phyloP scores from a whole-genome alignment of 2,329 filamentous ascomycete species.

The Chrysoporthe puriensis region DNA sequence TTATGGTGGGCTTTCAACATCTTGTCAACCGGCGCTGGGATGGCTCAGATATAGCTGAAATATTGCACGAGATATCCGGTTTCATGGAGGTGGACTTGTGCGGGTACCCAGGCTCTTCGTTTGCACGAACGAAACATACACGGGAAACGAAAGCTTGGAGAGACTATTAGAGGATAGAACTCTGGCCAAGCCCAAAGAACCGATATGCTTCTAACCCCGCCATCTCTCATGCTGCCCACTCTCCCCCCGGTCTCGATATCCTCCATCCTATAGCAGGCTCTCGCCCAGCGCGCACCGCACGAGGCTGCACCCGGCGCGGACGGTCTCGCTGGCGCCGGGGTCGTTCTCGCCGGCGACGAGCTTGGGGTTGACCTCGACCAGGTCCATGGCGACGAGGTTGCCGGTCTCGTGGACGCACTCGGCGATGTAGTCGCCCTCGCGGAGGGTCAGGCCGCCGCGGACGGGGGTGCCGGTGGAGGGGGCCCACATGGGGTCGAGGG shows the following conservation, averaged over 20 bases:
- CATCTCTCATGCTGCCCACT: background rate
- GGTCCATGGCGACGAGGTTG: conserved; percentile 76
- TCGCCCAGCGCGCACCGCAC: conserved; percentile 92
- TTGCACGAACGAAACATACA: too few species aligned
- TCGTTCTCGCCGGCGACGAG: conserved; percentile 60
- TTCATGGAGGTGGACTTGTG: too few species aligned
- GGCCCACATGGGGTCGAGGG: conserved; percentile 93
- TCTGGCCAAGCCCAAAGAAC: too few species aligned
- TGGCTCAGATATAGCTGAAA: too few species aligned
- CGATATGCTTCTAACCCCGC: too few species aligned
- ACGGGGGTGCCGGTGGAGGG: conserved; percentile 96
- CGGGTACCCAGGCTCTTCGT: too few species aligned
- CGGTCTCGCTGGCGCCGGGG: conserved; percentile 77
- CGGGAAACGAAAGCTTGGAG: too few species aligned
- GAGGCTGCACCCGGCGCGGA: conserved; percentile 86
- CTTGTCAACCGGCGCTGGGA: background rate
- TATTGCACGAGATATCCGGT: too few species aligned
- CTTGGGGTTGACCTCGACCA: conserved; percentile 81
- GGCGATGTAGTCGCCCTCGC: conserved; percentile 96
- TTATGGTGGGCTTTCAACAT: background rate
- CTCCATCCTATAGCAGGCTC: conserved; percentile 62
- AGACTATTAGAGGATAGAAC: too few species aligned
- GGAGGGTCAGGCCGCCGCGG: conserved; percentile 86
- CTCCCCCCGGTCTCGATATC: too few species aligned
- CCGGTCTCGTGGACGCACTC: conserved; percentile 83